Percentiles rank a stretch among this genome's conserved stretches.
phyloP scores from a whole-genome alignment of 2,329 filamentous ascomycete genomes.

The Nigrospora sphaerica region DNA sequence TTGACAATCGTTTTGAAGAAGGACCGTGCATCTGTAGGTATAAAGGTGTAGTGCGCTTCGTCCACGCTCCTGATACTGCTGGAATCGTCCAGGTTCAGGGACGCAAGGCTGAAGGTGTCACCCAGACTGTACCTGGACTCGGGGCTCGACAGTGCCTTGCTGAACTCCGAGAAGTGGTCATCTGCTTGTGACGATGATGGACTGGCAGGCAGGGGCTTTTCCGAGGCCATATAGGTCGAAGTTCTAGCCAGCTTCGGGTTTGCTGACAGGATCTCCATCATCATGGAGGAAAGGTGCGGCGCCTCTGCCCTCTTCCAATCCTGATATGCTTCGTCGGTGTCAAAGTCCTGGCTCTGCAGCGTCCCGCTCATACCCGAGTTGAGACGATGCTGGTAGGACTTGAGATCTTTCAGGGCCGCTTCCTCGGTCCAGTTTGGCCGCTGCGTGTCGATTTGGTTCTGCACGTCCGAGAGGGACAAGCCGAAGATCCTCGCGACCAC shows the following conservation, averaged over 20 bases:
- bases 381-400: conserved; percentile 84
- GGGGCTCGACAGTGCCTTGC: conserved; percentile 41
- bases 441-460: conserved; percentile 80
- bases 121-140: conserved; percentile 46
- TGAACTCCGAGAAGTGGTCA: conserved; percentile 45
- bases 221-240: conserved; percentile 32
- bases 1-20: conserved; percentile 80
- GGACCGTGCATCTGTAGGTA: conserved; percentile 73
- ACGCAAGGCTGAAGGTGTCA: conserved; percentile 59
- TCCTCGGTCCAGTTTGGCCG: conserved; percentile 83
- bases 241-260: conserved; percentile 80
- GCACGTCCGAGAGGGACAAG: conserved; percentile 69
- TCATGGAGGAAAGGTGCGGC: conserved; percentile 84
- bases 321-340: conserved; percentile 79
- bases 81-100: conserved; percentile 54
- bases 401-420: conserved; percentile 83
- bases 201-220: conserved; percentile 53
- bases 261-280: conserved; percentile 80
- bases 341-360: conserved; percentile 79
- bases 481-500: conserved; percentile 83
- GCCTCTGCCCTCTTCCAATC: conserved; percentile 87
- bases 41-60: conserved; percentile 75
- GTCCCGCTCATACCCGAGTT: conserved; percentile 74
- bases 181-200: conserved; percentile 38
- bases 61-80: conserved; percentile 47